These are phyloP conservation scores for Coix lacrymajobi DNA, from an alignment of 176 grass and related monocot genomes.

Conservation along the genomic window DNA sequence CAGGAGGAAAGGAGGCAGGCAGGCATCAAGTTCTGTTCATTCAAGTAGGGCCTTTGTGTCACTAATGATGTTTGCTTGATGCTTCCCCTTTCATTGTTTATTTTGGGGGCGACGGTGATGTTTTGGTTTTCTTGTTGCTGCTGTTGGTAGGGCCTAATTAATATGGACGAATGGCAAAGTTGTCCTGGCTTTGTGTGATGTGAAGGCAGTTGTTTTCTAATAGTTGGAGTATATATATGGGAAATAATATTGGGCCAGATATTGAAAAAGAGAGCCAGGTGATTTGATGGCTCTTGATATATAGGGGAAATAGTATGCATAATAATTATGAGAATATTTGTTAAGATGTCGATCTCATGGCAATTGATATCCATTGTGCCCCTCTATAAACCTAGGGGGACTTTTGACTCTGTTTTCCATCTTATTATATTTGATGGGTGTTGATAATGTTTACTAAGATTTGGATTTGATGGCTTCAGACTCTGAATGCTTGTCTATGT, in stretches of 20 bases:
- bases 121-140: conserved; percentile 9
- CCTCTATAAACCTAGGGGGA: not conserved
- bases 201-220: conserved; percentile 13
- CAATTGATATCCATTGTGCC: not conserved
- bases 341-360: conserved; percentile 1
- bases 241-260: not conserved
- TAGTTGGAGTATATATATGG: conserved; percentile 12
- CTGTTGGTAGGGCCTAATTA: conserved; percentile 7
- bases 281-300: not conserved
- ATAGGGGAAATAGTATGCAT: not conserved
- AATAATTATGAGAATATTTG: conserved; percentile 24
- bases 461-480: not conserved
- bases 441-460: not conserved
- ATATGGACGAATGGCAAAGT: not conserved
- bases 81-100: conserved; percentile 21
- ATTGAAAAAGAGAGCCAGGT: conserved; percentile 3
- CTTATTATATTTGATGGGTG: not conserved
- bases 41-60: conserved; percentile 37
- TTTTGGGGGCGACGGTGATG: conserved; percentile 12
- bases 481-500: not conserved
- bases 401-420: not conserved
- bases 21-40: conserved; percentile 21
- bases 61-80: conserved; percentile 16
- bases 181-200: not conserved
- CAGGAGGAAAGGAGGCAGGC: conserved; percentile 3